Base-by-base conservation (phyloP, 2,329 filamentous ascomycete species). In the Arthrobotrys entomopaga region DNA sequence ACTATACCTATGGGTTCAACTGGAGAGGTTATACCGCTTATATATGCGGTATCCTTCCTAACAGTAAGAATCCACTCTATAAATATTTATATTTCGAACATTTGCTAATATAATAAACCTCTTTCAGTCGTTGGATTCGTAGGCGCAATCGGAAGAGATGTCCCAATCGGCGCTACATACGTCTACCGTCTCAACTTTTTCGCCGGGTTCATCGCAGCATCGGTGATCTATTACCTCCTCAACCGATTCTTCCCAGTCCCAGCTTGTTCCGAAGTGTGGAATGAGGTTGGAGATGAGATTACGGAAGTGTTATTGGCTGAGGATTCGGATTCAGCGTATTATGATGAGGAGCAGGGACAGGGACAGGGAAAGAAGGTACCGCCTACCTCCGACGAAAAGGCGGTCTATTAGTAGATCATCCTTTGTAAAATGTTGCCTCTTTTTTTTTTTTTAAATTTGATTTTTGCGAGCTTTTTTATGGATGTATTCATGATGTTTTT, bases 111-210 rank as follows among this genome's bases (percentile, higher is more conserved):
- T 97, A 75, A 80, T 95, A 3, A 90, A 96, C 7, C 13, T 40
- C 13, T 13, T 84, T 97, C 97, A 78, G 91, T 97, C 2, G 92
- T 97, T 3, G 93, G 93, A 0, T 97, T 97, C 77, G 92, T 89
- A 0, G 93, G 92, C 1, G 92, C 91, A 0, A 86, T 97, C 24
- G 92, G 92, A 0, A 81, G 16, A 76, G 83, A 1, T 0, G 92
- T 97, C 0, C 93, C 94, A 0, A 83, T 87, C 4, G 93, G 90
- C 0, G 93, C 94, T 0, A 88, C 86, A 0, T 96, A 96, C 80
- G 88, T 97, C 72, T 97, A 96, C 84, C 91, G 93, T 77, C 80
- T 97, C 78, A 97, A 97, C 82, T 97, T 93, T 84, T 96, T 97
- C 81, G 86, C 87, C 49, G 93, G 93, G 0, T 93, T 96, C 80